These are phyloP conservation scores for Colletotrichum sp. DNA, from an alignment of 2,329 filamentous ascomycete genomes.

Conservation along the genomic window DNA sequence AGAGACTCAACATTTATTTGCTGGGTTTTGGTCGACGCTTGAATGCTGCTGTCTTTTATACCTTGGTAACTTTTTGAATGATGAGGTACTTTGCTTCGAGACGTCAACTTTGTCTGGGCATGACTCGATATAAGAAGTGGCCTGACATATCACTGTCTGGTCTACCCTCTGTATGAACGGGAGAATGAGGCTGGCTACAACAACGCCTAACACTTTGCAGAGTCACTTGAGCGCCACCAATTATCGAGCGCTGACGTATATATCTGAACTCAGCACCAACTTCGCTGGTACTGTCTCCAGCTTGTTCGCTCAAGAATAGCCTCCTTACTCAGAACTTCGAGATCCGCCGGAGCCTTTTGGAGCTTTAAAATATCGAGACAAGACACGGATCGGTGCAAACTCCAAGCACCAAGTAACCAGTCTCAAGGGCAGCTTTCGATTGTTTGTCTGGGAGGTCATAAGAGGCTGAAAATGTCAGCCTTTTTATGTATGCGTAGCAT, in stretches of 20 bases:
- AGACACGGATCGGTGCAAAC: neutral
- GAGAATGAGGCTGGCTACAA: neutral
- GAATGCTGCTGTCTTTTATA: too few species aligned
- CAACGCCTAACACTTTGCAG: neutral
- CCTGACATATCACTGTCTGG: too few species aligned
- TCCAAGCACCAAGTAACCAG: neutral
- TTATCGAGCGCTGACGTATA: neutral
- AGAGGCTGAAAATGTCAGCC: neutral
- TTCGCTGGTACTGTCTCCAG: neutral
- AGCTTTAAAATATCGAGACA: too few species aligned
- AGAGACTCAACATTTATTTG: too few species aligned
- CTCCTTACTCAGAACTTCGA: too few species aligned
- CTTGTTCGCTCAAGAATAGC: neutral
- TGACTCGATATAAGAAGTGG: neutral
- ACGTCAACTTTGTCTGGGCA: rapidly evolving
- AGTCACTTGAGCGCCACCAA: neutral
- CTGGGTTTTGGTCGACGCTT: too few species aligned
- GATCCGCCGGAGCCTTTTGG: too few species aligned
- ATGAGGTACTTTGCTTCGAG: rapidly evolving
- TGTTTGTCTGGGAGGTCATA: neutral
- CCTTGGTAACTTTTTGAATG: neutral
- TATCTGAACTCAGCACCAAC: neutral
- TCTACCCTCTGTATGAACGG: too few species aligned
- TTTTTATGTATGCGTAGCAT: neutral
- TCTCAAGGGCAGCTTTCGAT: too few species aligned